Evolutionary conservation across 2,329 filamentous ascomycete species (phyloP), one percentile per base, ranked within the genome.

Genomic region (Trichoderma breve): DNA sequence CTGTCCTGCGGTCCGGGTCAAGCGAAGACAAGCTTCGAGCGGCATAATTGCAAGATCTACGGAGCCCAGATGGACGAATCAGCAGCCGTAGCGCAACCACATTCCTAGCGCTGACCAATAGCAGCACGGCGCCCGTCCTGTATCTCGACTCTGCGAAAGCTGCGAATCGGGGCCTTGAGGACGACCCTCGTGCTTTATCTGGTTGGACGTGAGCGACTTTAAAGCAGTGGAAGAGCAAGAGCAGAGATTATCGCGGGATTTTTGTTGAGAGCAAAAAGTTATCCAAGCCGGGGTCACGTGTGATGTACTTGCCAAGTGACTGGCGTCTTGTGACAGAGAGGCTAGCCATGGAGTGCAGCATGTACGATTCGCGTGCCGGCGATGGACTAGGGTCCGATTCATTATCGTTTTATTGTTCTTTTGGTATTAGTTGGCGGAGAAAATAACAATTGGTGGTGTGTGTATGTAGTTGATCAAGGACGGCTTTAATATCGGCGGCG

Each of bases 61-160:
- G n/a, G 30, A 9, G 3, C 12, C 58, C 14, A 61, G 55, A 53
- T 53, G 66, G 47, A 68, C 75, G 68, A 76, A 76, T 76, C 74
- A 76, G 71, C 68, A 34, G 26, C 26, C 36, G 34, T 26, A 57
- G 57, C 34, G 43, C 69, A 66, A 71, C 74, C 75, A 76, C 75
- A 76, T 76, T 76, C 55, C 68, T 62, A 39, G 32, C 55, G 51
- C 51, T 53, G 24, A 70, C 73, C 71, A 75, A 73, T 73, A 36
- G 60, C 63, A 70, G 47, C 34, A 24, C 55, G 8, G n/a, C 53
- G 11, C 11, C 6, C n/a, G 6, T 11, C 11, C 24, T 8, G 18
- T 32, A 43, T 58, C 60, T 18, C 14, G 67, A 34, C 15, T 6
- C 15, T 24, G 53, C 18, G 11, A 28, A 43, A 32, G 39, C 71